phyloP scores from a whole-genome alignment of 805 yeast species.

The Yueomyces sp. region DNA sequence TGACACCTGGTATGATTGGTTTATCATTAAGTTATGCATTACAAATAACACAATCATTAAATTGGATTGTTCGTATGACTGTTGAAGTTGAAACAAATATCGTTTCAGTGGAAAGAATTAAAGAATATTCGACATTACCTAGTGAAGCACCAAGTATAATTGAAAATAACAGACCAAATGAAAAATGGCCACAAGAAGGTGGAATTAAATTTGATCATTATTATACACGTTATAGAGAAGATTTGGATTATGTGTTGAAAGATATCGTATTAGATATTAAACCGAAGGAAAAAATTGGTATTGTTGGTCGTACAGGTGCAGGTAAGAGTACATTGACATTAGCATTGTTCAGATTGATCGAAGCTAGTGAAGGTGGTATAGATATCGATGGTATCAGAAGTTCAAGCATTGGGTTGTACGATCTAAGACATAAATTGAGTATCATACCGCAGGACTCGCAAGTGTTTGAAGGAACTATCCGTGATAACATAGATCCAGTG shows the following conservation, averaged over 20 bases:
- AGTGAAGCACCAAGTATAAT: constrained; percentile 77
- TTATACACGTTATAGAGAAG: constrained; percentile 74
- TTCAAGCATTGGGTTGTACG: constrained; percentile 55
- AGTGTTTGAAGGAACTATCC: constrained; percentile 72
- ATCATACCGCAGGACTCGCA: constrained; percentile 94
- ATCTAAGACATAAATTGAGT: constrained; percentile 62
- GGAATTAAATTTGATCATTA: constrained; percentile 54
- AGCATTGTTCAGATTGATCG: constrained; percentile 77
- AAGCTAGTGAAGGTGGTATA: constrained; percentile 57
- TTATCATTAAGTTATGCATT: constrained; percentile 85
- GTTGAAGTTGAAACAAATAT: constrained; percentile 96
- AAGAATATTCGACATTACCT: constrained; percentile 67
- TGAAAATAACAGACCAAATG: constrained; percentile 53
- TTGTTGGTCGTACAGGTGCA: constrained; percentile 96
- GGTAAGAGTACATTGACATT: constrained; percentile 81
- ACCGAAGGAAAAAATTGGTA: constrained; percentile 78
- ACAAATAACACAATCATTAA: constrained; percentile 83
- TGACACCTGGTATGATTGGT: constrained; percentile 89
- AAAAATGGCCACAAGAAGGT: constrained; percentile 64
- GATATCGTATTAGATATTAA: constrained; percentile 49
- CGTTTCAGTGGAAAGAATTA: constrained; percentile 89
- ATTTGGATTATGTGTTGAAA: constrained; percentile 66
- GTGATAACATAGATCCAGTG: constrained; percentile 83
- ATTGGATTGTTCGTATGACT: constrained; percentile 98
- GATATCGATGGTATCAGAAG: constrained; percentile 60